Percentiles rank a stretch among this genome's conserved stretches.
Conservation (phyloP, 495 filamentous ascomycete genomes). For the Aspergillus steynii region DNA sequence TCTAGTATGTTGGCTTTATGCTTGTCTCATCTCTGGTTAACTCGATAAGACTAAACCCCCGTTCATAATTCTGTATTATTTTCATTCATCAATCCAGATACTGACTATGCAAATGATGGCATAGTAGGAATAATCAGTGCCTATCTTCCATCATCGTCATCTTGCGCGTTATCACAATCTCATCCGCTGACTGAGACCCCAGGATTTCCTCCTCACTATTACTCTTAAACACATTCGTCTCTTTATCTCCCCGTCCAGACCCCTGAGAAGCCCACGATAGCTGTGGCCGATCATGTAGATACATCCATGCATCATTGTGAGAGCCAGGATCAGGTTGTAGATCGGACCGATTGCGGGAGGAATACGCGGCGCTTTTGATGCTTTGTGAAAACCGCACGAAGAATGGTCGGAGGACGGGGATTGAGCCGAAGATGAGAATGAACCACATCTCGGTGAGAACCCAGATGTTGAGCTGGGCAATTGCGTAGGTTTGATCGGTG, state of each 20-base stretch:
- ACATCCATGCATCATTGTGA: not conserved
- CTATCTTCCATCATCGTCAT: not conserved
- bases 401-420: conserved; percentile 26
- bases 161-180: not conserved
- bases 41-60: too few species aligned
- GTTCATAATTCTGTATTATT: too few species aligned
- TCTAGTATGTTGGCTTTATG: too few species aligned
- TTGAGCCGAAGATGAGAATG: conserved; percentile 31
- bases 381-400: conserved; percentile 24
- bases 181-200: not conserved
- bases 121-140: not conserved
- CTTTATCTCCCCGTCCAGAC: not conserved
- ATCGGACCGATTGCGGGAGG: not conserved
- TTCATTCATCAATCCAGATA: too few species aligned
- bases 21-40: too few species aligned
- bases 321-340: not conserved
- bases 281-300: not conserved
- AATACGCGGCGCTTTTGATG: not conserved
- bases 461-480: conserved; percentile 27
- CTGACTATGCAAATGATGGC: too few species aligned
- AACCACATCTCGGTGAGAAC: conserved; percentile 32
- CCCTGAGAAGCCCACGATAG: not conserved
- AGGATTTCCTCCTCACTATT: not conserved
- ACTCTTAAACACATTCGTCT: not conserved
- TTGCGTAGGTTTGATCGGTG: conserved; percentile 22